A percentile compares a stretch with the other conserved stretches of the same genome.
These are phyloP conservation scores for Daldinia bambusicola DNA, from an alignment of 495 filamentous ascomycete genomes.

Conservation along the genomic window DNA sequence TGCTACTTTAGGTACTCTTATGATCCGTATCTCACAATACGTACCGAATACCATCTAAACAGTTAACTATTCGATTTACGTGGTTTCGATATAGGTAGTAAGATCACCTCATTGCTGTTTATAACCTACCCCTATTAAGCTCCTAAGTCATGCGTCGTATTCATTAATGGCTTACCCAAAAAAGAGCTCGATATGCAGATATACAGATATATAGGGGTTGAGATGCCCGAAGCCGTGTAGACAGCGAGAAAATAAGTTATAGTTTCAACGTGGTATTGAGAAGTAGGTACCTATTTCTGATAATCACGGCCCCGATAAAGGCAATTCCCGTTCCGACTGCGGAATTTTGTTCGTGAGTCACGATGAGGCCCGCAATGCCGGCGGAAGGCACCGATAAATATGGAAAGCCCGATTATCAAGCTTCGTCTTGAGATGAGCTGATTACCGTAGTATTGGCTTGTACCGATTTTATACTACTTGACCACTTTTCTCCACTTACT, in stretches of 20 bases:
- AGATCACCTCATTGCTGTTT: too few species aligned
- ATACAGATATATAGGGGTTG: too few species aligned
- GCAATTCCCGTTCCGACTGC: not conserved
- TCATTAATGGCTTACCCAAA: too few species aligned
- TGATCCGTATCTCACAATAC: too few species aligned
- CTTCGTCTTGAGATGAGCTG: not conserved
- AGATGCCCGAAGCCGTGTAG: too few species aligned
- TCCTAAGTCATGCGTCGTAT: not conserved
- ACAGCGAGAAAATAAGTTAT: not conserved
- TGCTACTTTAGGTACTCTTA: too few species aligned
- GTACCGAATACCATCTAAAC: too few species aligned
- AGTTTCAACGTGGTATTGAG: not conserved
- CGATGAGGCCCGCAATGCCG: not conserved
- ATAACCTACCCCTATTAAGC: not conserved
- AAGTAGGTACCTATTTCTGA: not conserved
- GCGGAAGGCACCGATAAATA: not conserved
- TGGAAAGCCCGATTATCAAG: not conserved
- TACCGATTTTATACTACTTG: not conserved
- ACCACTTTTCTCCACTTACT: not conserved
- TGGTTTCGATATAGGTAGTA: too few species aligned
- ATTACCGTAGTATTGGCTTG: not conserved
- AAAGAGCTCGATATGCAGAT: too few species aligned
- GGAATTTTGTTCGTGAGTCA: constrained; percentile 3
- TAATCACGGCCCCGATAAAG: not conserved
- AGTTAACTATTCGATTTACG: too few species aligned